Percentiles rank a stretch among this genome's conserved stretches.
These are phyloP conservation scores for Strobilomyces confusus DNA, from an alignment of 768 basidiomycete species.

Conservation along the genomic window DNA sequence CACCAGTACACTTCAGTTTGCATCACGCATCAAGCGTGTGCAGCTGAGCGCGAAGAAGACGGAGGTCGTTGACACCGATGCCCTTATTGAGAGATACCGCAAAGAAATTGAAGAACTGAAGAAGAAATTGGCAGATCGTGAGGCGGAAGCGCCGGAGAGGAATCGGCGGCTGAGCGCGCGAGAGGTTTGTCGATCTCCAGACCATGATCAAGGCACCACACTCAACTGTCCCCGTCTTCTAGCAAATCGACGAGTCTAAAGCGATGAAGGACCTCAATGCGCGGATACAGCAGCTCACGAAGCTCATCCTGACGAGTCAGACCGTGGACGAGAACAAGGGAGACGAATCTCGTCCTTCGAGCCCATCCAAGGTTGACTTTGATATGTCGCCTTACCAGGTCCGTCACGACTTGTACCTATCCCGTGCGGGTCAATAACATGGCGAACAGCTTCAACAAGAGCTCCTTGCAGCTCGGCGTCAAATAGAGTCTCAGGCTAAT, in stretches of 20 bases:
- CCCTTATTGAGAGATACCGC: slow-evolving; percentile 89
- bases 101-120: slow-evolving; percentile 93
- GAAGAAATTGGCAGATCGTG: slow-evolving; percentile 62
- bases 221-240: background rate
- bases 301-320: slow-evolving; percentile 81
- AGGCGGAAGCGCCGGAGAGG: slow-evolving; percentile 53
- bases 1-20: slow-evolving; percentile 86
- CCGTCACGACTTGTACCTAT: background rate
- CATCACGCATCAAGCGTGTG: slow-evolving; percentile 87
- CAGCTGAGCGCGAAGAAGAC: slow-evolving; percentile 87
- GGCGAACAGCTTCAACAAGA: slow-evolving; percentile 74
- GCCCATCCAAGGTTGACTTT: slow-evolving; percentile 87
- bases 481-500: slow-evolving; percentile 75
- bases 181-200: slow-evolving; percentile 30
- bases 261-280: slow-evolving; percentile 81
- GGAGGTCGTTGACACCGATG: slow-evolving; percentile 90
- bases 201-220: background rate
- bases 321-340: slow-evolving; percentile 68
- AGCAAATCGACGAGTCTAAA: slow-evolving; percentile 83
- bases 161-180: slow-evolving; percentile 43
- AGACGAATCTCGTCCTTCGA: slow-evolving; percentile 71
- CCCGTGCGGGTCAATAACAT: background rate
- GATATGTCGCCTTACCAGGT: slow-evolving; percentile 87
- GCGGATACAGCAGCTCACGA: slow-evolving; percentile 78
- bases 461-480: slow-evolving; percentile 69